Conservation (phyloP, 2,329 filamentous ascomycete genomes). For the Beauveria sp. region DNA sequence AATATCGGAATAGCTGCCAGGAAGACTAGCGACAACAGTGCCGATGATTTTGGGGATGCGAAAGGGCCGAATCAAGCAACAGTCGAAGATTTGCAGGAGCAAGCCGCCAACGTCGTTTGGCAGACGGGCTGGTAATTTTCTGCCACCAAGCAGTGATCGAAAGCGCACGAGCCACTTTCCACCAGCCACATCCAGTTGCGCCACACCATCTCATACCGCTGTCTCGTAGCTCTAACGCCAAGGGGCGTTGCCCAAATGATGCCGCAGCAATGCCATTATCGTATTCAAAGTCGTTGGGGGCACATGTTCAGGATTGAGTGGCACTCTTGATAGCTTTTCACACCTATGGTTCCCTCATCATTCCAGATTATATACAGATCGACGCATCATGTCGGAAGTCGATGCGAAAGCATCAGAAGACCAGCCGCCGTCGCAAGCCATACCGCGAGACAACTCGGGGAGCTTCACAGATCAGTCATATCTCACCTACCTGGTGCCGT, state of each 20-base stretch:
- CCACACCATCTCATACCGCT: neutral
- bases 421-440: neutral
- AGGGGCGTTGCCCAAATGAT: neutral
- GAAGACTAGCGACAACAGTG: neutral
- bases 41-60: neutral
- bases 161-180: conserved; percentile 1
- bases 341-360: neutral
- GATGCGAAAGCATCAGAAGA: conserved; percentile 1
- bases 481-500: conserved; percentile 54
- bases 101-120: neutral
- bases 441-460: conserved; percentile 13
- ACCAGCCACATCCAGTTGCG: conserved; percentile 3
- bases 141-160: neutral
- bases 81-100: neutral
- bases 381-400: conserved; percentile 6
- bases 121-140: neutral
- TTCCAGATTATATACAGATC: neutral
- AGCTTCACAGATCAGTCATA: conserved; percentile 50
- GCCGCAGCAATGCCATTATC: neutral
- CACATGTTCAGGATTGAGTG: neutral
- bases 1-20: neutral
- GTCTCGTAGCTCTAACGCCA: neutral
- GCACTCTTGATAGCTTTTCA: neutral
- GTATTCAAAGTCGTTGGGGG: neutral
- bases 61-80: neutral